A percentile compares a stretch with the other conserved stretches of the same genome.
These are phyloP conservation scores for Phytophthora tubulina DNA, from an alignment of 352 stramenopile genomes.

Conservation along the genomic window DNA sequence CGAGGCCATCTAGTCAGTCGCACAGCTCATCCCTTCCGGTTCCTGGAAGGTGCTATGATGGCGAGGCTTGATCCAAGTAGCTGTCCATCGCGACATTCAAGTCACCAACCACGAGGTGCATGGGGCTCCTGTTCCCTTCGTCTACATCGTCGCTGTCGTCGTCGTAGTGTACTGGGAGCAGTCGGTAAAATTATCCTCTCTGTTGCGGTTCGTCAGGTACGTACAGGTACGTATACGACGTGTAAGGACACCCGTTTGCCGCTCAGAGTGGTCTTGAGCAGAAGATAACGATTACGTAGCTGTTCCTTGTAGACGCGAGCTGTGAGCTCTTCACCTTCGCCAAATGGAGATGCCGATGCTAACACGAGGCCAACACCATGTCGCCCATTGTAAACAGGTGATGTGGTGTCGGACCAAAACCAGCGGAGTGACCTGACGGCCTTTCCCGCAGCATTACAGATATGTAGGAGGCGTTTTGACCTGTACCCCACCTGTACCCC, in stretches of 20 bases:
- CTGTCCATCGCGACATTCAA: not conserved
- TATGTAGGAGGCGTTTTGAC: no score
- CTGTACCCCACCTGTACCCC: no score
- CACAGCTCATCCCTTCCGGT: conserved; percentile 13
- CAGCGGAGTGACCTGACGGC: no score
- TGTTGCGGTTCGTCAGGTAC: conserved; percentile 4
- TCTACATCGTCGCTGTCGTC: not conserved
- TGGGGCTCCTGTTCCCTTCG: not conserved
- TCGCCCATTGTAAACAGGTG: conserved; percentile 17
- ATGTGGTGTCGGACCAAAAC: conserved; percentile 38
- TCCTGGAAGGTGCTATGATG: not conserved
- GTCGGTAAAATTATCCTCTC: conserved; percentile 11
- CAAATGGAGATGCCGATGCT: conserved; percentile 19
- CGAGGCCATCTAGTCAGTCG: conserved; percentile 19
- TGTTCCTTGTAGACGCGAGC: conserved; percentile 7
- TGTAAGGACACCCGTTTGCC: not conserved
- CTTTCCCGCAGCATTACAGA: no score
- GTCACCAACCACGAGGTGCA: conserved; percentile 9
- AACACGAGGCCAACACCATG: conserved; percentile 21
- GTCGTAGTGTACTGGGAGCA: conserved; percentile 9
- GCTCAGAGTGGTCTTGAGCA: conserved; percentile 15
- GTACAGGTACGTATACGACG: conserved; percentile 31
- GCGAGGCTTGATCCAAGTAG: conserved; percentile 5
- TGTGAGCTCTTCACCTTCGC: conserved; percentile 17
- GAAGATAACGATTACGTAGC: conserved; percentile 27